Conservation (phyloP, 768 basidiomycete genomes). For the Calvatia gigantea region DNA sequence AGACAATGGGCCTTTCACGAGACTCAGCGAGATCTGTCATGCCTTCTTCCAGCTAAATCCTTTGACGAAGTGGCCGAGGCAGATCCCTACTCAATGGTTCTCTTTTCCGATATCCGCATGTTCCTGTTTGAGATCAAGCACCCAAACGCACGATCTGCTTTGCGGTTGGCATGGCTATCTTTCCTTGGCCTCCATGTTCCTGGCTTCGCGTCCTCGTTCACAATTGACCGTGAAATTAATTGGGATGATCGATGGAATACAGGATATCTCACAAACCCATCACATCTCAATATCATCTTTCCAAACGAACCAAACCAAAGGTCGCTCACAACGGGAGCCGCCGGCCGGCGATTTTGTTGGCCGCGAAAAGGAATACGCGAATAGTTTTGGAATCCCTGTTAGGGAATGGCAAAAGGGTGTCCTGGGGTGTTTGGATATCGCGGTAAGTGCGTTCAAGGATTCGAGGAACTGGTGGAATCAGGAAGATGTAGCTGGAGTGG, state of each 20-base stretch:
- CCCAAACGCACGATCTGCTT: constrained; percentile 43
- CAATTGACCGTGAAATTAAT: constrained; percentile 25
- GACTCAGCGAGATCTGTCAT: constrained; percentile 38
- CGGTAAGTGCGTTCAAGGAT: constrained; percentile 21
- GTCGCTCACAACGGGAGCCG: constrained; percentile 50
- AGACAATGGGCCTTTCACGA: constrained; percentile 64
- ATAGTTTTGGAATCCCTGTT: constrained; percentile 58
- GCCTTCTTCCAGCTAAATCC: constrained; percentile 51
- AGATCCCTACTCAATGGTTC: constrained; percentile 71
- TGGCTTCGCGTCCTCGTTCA: constrained; percentile 48
- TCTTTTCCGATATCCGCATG: constrained; percentile 70
- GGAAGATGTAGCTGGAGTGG: constrained; percentile 48
- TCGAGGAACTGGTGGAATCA: constrained; percentile 35
- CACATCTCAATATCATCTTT: constrained; percentile 51
- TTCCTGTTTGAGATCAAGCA: constrained; percentile 49
- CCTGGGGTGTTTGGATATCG: constrained; percentile 50
- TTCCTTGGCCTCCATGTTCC: constrained; percentile 71
- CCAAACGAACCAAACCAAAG: constrained; percentile 32
- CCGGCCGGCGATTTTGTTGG: constrained; percentile 66
- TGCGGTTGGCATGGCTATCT: constrained; percentile 70
- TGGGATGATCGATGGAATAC: constrained; percentile 72
- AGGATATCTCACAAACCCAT: constrained; percentile 39
- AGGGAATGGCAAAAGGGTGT: constrained; percentile 60
- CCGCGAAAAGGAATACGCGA: constrained; percentile 55
- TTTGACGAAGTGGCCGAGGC: constrained; percentile 41